Evolutionary conservation across 1,139 yeast genomes (phyloP), one percentile per base, ranked within the genome.

Genomic region (Zygosaccharomyces pseudobailii): DNA sequence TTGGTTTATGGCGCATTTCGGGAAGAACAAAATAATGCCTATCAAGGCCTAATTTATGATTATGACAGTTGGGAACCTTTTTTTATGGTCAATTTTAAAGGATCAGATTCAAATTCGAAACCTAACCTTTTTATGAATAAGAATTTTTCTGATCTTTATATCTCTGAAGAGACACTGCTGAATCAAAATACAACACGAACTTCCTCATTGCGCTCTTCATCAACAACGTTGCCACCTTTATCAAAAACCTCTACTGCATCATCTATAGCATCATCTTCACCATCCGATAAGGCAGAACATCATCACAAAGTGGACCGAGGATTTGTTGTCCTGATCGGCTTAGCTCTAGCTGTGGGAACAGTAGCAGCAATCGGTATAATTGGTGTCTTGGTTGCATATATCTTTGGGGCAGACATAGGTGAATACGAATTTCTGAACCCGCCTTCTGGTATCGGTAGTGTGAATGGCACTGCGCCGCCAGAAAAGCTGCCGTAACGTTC

Each of bases 331-430:
- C 84, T 96, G 28, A 80, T 92, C 33, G 84, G 96, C 0, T 75
- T 89, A 48, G 97, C 97, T 0, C 78, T 92, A 61, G 90, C 97
- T 0, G 66, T 92, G 36, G 96, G 92, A 1, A 80, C 96, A 2
- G 79, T 90, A 40, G 71, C 83, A 8, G 63, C 87, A 1, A 65
- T 90, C 45, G 85, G 92, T 24, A 69, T 80, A 24, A 63, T 80
- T 37, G 89, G 86, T 76, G 61, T 71, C 73, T 41, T 71, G 76
- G 41, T 76, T 63, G 70, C 71, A 73, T 69, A 63, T 71, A 56
- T 69, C 65, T 72, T 73, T 58, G 41, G 41, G 10, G 69, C 67
- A 69, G 69, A 57, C 47, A 44, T 63, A 54, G 40, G 49, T 48
- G 53, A 62, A 20, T 50, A 57, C 36, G 57, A 55, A 40, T 52